Base-by-base conservation (phyloP, 148 eudicot species). In the Spergularia bocconei region DNA sequence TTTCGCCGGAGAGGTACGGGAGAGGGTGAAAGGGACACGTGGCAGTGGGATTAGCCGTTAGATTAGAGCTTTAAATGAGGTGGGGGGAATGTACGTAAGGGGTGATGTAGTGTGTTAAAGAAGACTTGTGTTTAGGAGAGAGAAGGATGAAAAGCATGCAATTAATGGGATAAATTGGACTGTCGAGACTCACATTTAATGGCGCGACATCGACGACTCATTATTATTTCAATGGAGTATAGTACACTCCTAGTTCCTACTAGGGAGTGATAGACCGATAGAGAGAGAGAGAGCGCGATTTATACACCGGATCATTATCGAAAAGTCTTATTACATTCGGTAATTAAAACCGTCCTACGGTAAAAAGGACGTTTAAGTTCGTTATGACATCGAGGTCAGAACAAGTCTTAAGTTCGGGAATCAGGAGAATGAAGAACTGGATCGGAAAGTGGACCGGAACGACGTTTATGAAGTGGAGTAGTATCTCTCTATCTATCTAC, bases 1-100 rank as follows among this genome's bases (percentile, higher is more conserved):
- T 95, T 0, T 95, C 98, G 8, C 98, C 98, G 75, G 97, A 95
- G 77, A 90, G 98, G 65, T 87, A 63, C 9, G 83, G 73, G 61
- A 77, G 86, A 72, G 80, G 93, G 81, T 87, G 51, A 72, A 75
- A 38, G 14, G 23, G 81, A 73, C 85, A 85, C 84, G 77, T 81
- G 85, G 78, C 52, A 8, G 77, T 1, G 0, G 3, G 9, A 63
- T 7, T 3, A 1, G 70, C 54, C 80, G 77, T 80, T 23, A 79
- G 77, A 60, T 17, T 51, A 56, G 64, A 36, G 79, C 72, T 55
- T 62, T 73, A 72, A 72, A 72, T 65, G 77, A 57, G 81, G 81
- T 72, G 81, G 71, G 76, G 76, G 81, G 38, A n/a, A 17, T 16
- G 60, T 44, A 44, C 48, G 48, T 44, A 44, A 44, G 48, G 48